phyloP scores from a whole-genome alignment of 768 basidiomycete species.

The Macrocybe gigantea region DNA sequence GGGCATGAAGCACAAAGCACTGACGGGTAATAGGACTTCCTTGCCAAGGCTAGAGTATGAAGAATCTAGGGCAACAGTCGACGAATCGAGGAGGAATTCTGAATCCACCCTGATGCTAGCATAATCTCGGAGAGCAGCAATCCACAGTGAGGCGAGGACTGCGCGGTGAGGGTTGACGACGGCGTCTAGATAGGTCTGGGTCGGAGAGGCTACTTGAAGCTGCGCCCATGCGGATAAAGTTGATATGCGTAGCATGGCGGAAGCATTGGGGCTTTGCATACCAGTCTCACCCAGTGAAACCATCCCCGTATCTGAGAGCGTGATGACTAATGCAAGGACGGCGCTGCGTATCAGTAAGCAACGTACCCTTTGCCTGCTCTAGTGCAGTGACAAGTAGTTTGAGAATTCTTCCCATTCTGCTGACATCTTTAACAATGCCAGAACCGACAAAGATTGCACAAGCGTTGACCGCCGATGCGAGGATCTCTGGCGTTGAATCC shows the following conservation, averaged over 20 bases:
- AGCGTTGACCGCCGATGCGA: constrained; percentile 87
- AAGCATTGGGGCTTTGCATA: constrained; percentile 89
- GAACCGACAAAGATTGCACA: constrained; percentile 95
- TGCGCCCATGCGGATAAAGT: constrained; percentile 95
- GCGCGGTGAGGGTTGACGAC: constrained; percentile 79
- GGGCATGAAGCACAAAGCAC: constrained; percentile 19
- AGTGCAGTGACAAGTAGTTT: constrained; percentile 84
- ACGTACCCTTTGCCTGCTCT: constrained; percentile 81
- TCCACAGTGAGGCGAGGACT: constrained; percentile 79
- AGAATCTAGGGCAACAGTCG: constrained; percentile 70
- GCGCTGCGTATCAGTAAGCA: not conserved
- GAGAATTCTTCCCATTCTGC: constrained; percentile 89
- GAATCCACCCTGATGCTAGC: constrained; percentile 87
- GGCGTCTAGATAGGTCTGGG: constrained; percentile 70
- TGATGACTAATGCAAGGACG: constrained; percentile 2
- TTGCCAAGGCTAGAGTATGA: constrained; percentile 85
- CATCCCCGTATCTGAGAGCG: constrained; percentile 65
- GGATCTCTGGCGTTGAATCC: constrained; percentile 92
- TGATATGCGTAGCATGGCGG: constrained; percentile 90
- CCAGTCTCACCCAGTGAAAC: constrained; percentile 81
- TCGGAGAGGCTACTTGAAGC: constrained; percentile 69
- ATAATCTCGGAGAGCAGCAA: constrained; percentile 85
- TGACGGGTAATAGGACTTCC: constrained; percentile 86
- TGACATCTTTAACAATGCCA: constrained; percentile 87
- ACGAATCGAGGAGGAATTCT: constrained; percentile 73